These are phyloP conservation scores for Calonectria leucothoes DNA, from an alignment of 2,329 filamentous ascomycete species.

Conservation along the genomic window DNA sequence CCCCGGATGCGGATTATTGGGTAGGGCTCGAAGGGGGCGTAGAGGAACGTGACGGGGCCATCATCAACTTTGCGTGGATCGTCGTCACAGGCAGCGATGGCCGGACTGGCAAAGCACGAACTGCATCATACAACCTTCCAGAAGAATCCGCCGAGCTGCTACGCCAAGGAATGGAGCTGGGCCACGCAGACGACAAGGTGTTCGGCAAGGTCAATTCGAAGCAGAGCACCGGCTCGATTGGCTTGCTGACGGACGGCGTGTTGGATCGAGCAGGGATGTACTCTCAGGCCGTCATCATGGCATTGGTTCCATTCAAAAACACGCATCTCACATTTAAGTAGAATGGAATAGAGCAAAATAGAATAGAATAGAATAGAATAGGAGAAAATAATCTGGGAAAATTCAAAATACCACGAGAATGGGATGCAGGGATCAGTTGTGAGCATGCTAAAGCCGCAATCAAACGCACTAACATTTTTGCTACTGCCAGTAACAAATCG, in stretches of 20 bases:
- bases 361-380: not conserved
- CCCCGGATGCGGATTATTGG: constrained; percentile 52
- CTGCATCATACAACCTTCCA: constrained; percentile 51
- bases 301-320: constrained; percentile 46
- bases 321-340: not conserved
- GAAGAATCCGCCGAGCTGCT: constrained; percentile 50
- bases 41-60: constrained; percentile 40
- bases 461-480: too few relatives aligned
- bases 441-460: not conserved
- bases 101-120: constrained; percentile 50
- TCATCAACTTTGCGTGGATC: constrained; percentile 56
- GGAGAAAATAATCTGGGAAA: not conserved
- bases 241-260: constrained; percentile 52
- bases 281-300: constrained; percentile 52
- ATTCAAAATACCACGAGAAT: not conserved
- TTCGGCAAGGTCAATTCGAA: constrained; percentile 53
- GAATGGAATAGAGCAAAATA: not conserved
- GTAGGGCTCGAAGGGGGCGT: constrained; percentile 56
- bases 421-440: not conserved
- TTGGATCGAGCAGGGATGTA: constrained; percentile 52
- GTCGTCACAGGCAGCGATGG: constrained; percentile 45
- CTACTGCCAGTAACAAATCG: too few relatives aligned
- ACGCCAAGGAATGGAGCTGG: constrained; percentile 52
- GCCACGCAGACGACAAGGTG: constrained; percentile 52
- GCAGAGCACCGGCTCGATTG: constrained; percentile 52